Percentiles rank a stretch among this genome's conserved stretches.
Evolutionary conservation across 176 grass and related monocot species (phyloP).

Genomic region (Otatea glauca): DNA sequence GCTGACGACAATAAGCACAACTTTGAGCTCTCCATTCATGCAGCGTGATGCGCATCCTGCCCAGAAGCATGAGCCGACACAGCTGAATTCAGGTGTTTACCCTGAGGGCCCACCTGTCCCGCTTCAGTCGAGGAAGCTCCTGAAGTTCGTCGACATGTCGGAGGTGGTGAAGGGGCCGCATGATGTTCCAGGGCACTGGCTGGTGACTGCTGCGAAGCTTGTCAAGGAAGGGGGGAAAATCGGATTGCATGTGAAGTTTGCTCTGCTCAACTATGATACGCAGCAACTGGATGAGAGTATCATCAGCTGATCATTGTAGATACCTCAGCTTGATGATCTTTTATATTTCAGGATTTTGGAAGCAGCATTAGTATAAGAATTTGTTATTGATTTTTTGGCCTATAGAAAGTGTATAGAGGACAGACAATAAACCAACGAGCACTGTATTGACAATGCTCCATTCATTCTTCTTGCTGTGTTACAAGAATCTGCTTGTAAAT

Average conservation of each 20-base stretch:
- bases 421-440: conserved; percentile 4
- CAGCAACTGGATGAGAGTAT: conserved; percentile 26
- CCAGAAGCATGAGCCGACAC: conserved; percentile 72
- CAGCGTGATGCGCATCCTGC: conserved; percentile 39
- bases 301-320: conserved; percentile 24
- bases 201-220: conserved; percentile 67
- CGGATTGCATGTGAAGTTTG: conserved; percentile 80
- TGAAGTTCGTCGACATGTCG: conserved; percentile 90
- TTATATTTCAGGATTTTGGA: conserved; percentile 46
- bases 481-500: not conserved
- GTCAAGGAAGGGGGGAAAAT: conserved; percentile 79
- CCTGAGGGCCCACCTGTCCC: conserved; percentile 89
- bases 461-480: conserved; percentile 6
- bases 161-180: conserved; percentile 86
- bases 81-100: conserved; percentile 90
- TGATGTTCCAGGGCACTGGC: conserved; percentile 87
- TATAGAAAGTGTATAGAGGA: conserved; percentile 37
- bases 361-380: conserved; percentile 35
- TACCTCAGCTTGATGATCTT: conserved; percentile 8
- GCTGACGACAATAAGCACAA: conserved; percentile 84
- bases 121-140: conserved; percentile 80
- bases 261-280: conserved; percentile 64
- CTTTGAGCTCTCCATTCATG: conserved; percentile 77
- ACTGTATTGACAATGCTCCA: not conserved
- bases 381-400: not conserved